A percentile compares a stretch with the other conserved stretches of the same genome.
These are phyloP conservation scores for Trematosphaeria pertusa DNA, from an alignment of 2,329 filamentous ascomycete species.

Conservation along the genomic window DNA sequence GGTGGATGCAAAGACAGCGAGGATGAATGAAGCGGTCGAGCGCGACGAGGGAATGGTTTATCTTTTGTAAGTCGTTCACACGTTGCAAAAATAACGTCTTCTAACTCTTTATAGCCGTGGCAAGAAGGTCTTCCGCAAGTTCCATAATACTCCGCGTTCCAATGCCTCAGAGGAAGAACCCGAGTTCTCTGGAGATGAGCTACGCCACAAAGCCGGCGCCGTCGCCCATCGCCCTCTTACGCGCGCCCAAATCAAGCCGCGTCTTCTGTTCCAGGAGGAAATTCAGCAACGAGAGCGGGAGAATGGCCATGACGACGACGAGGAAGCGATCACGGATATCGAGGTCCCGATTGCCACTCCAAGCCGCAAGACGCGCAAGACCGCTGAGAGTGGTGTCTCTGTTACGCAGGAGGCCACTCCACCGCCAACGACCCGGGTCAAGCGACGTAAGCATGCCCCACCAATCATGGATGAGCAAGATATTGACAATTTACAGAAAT, in stretches of 20 bases:
- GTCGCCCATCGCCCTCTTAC: constrained; percentile 61
- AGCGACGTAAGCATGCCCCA: constrained; percentile 59
- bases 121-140: constrained; percentile 78
- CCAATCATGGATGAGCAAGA: not conserved
- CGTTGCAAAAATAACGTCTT: not conserved
- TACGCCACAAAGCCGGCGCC: constrained; percentile 48
- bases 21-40: constrained; percentile 68
- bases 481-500: constrained; percentile 30
- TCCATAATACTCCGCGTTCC: constrained; percentile 51
- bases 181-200: constrained; percentile 48
- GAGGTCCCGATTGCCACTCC: constrained; percentile 45
- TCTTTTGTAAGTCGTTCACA: constrained; percentile 72
- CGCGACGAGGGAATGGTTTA: constrained; percentile 78
- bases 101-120: constrained; percentile 67
- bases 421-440: constrained; percentile 68
- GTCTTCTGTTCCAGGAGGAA: constrained; percentile 70
- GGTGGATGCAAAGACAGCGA: constrained; percentile 63
- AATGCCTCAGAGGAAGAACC: constrained; percentile 42
- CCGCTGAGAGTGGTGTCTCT: constrained; percentile 61
- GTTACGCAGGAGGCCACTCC: constrained; percentile 53
- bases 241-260: constrained; percentile 74
- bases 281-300: constrained; percentile 54
- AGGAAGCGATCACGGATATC: constrained; percentile 65
- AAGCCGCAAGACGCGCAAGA: constrained; percentile 45
- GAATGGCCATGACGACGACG: constrained; percentile 58